Base-by-base conservation (phyloP, 768 basidiomycete genomes). In the Gymnopilus dilepis region DNA sequence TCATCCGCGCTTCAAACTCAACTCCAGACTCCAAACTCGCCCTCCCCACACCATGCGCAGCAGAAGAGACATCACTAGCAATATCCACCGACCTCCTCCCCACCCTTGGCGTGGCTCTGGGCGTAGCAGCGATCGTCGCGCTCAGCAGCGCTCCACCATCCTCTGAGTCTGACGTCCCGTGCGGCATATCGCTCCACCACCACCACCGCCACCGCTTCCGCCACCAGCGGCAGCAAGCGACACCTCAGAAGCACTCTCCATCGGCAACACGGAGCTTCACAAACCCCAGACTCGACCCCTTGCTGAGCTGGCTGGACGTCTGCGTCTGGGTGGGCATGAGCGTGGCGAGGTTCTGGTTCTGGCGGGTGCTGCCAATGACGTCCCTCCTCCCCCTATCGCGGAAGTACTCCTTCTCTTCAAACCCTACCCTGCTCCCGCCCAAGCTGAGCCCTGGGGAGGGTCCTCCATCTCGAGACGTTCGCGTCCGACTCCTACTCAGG, bases 221-320 rank as follows among this genome's bases (percentile, higher is more conserved):
- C 22, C 22, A 7, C 33, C 37, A 13, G 57, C 42, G n/a, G 34
- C 22, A 33, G 45, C 33, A 34, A 48, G 30, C 4, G 58, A 30
- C 43, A 26, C 45, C 34, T 41, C 15, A 3, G 65, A 65, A 11
- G 61, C 60, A 37, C 51, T 58, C 2, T 58, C 22, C 19, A n/a
- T n/a, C n/a, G 66, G 66, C 4, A 65, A 17, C 3, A 67, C 61
- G 12, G 66, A 69, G 71, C 64, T 76, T 79, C 2, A 80, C 76
- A 61, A 82, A 80, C 15, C 80, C 81, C 55, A 80, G 64, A 65
- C 80, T 81, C 71, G 78, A 79, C 66, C 78, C 62, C 65, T 83
- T 83, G 47, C 76, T 62, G 11, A 83, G 67, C 66, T 79, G 81
- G 47, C 73, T 70, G 1, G 80, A 75, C n/a, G 67, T 67, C 17